Conservation (phyloP, 1,139 yeast genomes). For the Nakaseomyces glabratus region DNA sequence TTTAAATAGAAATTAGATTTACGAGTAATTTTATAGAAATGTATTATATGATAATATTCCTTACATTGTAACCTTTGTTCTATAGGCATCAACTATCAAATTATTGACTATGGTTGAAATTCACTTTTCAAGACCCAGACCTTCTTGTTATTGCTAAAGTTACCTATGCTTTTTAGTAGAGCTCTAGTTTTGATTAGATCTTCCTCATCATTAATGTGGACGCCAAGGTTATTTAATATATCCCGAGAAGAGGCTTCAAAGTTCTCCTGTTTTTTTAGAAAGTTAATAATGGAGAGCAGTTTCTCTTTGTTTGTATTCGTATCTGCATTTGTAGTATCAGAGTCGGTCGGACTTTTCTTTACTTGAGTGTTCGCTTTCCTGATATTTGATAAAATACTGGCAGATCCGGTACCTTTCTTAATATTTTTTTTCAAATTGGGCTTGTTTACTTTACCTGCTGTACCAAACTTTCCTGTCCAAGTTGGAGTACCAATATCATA, state of each 20-base stretch:
- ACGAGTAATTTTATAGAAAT: too few species aligned
- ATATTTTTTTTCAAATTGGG: constrained; percentile 12
- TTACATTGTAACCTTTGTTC: too few species aligned
- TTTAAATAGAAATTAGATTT: constrained; percentile 26
- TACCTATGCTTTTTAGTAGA: constrained; percentile 58
- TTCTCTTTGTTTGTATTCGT: constrained; percentile 31
- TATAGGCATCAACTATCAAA: too few species aligned
- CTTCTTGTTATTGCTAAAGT: constrained; percentile 48
- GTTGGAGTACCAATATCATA: constrained; percentile 80
- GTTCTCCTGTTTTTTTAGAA: constrained; percentile 33
- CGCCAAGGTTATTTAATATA: constrained; percentile 43
- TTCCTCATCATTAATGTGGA: constrained; percentile 42
- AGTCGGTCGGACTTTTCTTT: neutral
- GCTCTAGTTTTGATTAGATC: constrained; percentile 60
- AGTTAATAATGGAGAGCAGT: constrained; percentile 34
- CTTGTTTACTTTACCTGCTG: constrained; percentile 51
- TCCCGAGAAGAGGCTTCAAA: constrained; percentile 48
- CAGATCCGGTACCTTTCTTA: constrained; percentile 19
- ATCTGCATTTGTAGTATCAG: constrained; percentile 1
- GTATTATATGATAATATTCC: too few species aligned
- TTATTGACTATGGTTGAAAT: too few species aligned
- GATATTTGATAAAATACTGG: constrained; percentile 22
- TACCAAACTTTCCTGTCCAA: constrained; percentile 91
- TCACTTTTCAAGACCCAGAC: constrained; percentile 65
- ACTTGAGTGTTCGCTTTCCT: constrained; percentile 15